A percentile compares a stretch with the other conserved stretches of the same genome.
Conservation (phyloP, 2,329 filamentous ascomycete species). For the Aspergillus neotritici region DNA sequence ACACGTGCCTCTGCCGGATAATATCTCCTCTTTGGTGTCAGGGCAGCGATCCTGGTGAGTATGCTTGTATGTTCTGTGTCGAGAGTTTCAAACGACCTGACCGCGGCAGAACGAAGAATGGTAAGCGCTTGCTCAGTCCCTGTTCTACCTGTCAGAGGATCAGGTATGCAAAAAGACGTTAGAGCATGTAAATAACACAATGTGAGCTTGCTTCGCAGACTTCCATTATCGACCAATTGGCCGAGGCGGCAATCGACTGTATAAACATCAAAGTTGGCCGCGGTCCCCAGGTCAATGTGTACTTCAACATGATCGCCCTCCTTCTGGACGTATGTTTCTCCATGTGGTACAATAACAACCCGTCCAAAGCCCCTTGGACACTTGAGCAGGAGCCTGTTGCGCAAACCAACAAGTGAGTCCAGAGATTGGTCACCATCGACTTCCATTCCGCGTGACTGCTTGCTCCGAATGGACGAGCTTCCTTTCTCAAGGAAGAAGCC, state of each 20-base stretch:
- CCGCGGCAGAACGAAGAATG: constrained; percentile 40
- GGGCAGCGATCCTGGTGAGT: constrained; percentile 33
- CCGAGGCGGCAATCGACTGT: constrained; percentile 47
- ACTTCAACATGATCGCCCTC: constrained; percentile 32
- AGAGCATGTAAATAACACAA: constrained; percentile 37
- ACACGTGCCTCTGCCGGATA: constrained; percentile 34
- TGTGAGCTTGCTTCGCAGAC: constrained; percentile 48
- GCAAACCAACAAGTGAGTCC: constrained; percentile 47
- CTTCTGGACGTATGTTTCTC: constrained; percentile 15
- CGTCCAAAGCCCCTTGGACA: constrained; percentile 18
- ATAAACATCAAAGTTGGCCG: constrained; percentile 40
- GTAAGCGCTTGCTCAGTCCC: constrained; percentile 28
- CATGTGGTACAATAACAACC: constrained; percentile 39
- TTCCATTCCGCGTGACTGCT: constrained; percentile 47
- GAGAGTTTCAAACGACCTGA: constrained; percentile 45
- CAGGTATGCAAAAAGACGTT: constrained; percentile 30
- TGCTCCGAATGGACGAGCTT: constrained; percentile 35
- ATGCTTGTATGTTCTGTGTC: constrained; percentile 30
- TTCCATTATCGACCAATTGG: constrained; percentile 47
- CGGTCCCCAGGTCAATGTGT: constrained; percentile 22
- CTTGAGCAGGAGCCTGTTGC: constrained; percentile 48
- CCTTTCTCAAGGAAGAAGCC: constrained; percentile 39
- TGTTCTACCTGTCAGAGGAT: constrained; percentile 29
- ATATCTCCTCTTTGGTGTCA: constrained; percentile 42
- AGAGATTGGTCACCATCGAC: constrained; percentile 46